These are phyloP conservation scores for Ilyonectria destructans DNA, from an alignment of 2,329 filamentous ascomycete species.

Conservation along the genomic window DNA sequence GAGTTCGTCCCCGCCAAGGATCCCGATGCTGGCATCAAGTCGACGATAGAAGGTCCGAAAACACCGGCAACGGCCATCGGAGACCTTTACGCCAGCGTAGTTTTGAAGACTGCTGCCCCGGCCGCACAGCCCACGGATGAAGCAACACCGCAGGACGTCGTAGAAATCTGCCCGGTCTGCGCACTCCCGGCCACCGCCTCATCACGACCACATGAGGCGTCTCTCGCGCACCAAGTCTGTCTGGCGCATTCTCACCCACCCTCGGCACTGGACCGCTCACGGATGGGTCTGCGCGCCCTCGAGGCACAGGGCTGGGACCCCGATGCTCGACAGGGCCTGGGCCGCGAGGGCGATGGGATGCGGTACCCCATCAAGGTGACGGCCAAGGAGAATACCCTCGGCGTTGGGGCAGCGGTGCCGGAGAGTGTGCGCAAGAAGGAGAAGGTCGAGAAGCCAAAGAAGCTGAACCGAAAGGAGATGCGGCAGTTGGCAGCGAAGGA, in stretches of 20 bases:
- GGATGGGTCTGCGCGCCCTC: slow-evolving; percentile 80
- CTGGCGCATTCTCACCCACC: slow-evolving; percentile 80
- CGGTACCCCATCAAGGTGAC: slow-evolving; percentile 82
- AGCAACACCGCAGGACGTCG: slow-evolving; percentile 18
- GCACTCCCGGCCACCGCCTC: slow-evolving; percentile 53
- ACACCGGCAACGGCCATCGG: slow-evolving; percentile 53
- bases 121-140: slow-evolving; percentile 18
- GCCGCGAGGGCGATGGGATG: slow-evolving; percentile 80
- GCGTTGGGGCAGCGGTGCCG: slow-evolving; percentile 73
- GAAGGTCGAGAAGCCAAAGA: slow-evolving; percentile 63
- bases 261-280: slow-evolving; percentile 78
- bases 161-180: slow-evolving; percentile 56
- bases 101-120: slow-evolving; percentile 61
- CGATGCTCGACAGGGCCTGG: slow-evolving; percentile 80
- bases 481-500: slow-evolving; percentile 75
- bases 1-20: slow-evolving; percentile 72
- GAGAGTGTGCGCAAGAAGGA: slow-evolving; percentile 59
- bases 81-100: slow-evolving; percentile 78
- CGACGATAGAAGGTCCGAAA: slow-evolving; percentile 27
- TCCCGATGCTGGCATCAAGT: slow-evolving; percentile 49
- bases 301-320: slow-evolving; percentile 82
- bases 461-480: slow-evolving; percentile 80
- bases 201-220: slow-evolving; percentile 68
- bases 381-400: slow-evolving; percentile 82
- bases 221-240: slow-evolving; percentile 80